Base-by-base conservation (phyloP, 2,329 filamentous ascomycete genomes). In the Aureobasidium uvarum region DNA sequence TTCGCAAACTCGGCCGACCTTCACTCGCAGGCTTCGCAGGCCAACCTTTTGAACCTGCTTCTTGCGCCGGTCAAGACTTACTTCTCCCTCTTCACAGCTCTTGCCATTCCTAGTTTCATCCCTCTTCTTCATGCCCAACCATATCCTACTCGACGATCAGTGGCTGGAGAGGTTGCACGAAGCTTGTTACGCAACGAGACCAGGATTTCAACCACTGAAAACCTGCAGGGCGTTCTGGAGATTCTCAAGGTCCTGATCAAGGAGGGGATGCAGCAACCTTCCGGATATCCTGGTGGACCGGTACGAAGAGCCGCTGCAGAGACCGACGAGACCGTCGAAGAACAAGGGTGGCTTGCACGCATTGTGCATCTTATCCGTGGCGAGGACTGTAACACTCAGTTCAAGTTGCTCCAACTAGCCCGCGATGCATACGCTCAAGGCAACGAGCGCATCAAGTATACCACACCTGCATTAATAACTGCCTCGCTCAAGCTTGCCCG, bases 251-350 rank as follows among this genome's bases (percentile, higher is more conserved):
- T 99, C 0, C 81, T 99, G 41, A 95, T 99, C 75, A 95, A 92
- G 71, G 95, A 99, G 78, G 93, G 94, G 14, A 88, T 90, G 16
- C 93, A 96, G 72, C 58, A 55, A 51, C 87, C 91, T n/a, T 85
- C 87, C 54, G 91, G 91, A 36, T 97, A 97, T 72, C 89, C 93
- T 0, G 91, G 91, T 3, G 86, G 89, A 45, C 86, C 89, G 6
- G 79, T 82, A 16, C 90, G 94, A 73, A 84, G 91, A 68, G 87
- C 92, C 68, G 85, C 86, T 23, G 81, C 85, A 54, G 96, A 99
- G 80, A 98, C 95, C 0, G 95, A 99, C 68, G 96, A 99, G 80
- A 98, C 94, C 0, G 87, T 98, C 73, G 94, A 99, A 77, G 95
- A 99, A 79, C 95, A 99, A 81, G 95, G 95, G 60, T 97, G 92